Conservation (phyloP, 805 yeast genomes). For the Zygoascus biomembranicola region DNA sequence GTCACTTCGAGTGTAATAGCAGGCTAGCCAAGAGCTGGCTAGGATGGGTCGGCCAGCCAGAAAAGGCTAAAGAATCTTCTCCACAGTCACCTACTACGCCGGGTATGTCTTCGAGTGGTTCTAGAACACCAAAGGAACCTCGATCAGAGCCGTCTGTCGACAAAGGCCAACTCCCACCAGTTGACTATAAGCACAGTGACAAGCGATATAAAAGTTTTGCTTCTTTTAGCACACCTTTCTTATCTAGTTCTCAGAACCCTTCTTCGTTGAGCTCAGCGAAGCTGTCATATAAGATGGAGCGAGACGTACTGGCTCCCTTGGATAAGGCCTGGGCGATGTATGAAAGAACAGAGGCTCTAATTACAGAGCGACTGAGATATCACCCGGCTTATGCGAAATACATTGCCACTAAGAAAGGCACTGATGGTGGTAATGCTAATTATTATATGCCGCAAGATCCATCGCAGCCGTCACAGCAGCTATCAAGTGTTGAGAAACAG, state of each 20-base stretch:
- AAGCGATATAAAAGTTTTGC: slow-evolving; percentile 12
- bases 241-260: slow-evolving; percentile 9
- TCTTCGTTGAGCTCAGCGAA: slow-evolving; percentile 10
- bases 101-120: not conserved
- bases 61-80: not conserved
- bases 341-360: slow-evolving; percentile 11
- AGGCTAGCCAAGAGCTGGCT: slow-evolving; percentile 16
- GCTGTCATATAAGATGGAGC: slow-evolving; percentile 12
- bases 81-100: not conserved
- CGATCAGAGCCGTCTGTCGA: not conserved
- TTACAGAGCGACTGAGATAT: slow-evolving; percentile 10
- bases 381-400: slow-evolving; percentile 16
- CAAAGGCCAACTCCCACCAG: not conserved
- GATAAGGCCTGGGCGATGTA: slow-evolving; percentile 15
- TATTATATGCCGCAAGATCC: not conserved
- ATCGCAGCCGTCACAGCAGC: not conserved
- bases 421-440: not conserved
- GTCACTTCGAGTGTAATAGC: slow-evolving; percentile 14
- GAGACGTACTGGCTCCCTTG: slow-evolving; percentile 11
- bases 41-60: slow-evolving; percentile 7
- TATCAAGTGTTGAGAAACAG: slow-evolving; percentile 6
- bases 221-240: slow-evolving; percentile 12
- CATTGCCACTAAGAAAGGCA: slow-evolving; percentile 7
- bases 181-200: slow-evolving; percentile 1
- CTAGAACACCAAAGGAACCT: not conserved